phyloP scores from a whole-genome alignment of 495 filamentous ascomycete species.

The Polyplosphaeria fusca region DNA sequence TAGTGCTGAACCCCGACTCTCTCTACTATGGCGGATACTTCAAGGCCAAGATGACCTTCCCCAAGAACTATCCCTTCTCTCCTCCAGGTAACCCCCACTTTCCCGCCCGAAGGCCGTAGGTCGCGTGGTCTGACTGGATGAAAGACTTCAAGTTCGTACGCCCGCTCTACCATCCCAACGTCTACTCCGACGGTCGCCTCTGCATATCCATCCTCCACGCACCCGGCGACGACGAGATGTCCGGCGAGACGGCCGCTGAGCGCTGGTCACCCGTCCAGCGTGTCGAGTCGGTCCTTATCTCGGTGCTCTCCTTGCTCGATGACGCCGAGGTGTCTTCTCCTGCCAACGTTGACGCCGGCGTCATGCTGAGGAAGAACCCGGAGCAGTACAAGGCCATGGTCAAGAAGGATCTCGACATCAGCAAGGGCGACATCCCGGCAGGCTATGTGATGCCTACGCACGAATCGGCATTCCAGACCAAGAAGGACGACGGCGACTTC shows the following conservation, averaged over 20 bases:
- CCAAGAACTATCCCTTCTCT: constrained; percentile 81
- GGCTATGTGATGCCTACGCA: constrained; percentile 80
- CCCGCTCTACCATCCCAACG: constrained; percentile 87
- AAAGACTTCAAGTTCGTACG: constrained; percentile 76
- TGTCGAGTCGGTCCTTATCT: constrained; percentile 90
- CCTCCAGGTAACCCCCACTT: constrained; percentile 59
- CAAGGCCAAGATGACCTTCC: constrained; percentile 82
- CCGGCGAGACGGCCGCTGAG: constrained; percentile 82
- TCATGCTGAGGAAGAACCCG: constrained; percentile 73
- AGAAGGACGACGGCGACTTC: constrained; percentile 72
- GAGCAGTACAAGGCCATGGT: constrained; percentile 67
- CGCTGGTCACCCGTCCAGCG: constrained; percentile 92
- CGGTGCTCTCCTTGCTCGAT: constrained; percentile 88
- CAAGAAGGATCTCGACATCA: constrained; percentile 63
- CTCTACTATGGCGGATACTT: constrained; percentile 92
- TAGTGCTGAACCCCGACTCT: constrained; percentile 88
- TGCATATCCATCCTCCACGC: constrained; percentile 96
- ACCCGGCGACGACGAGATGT: constrained; percentile 87
- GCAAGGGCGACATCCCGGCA: constrained; percentile 73
- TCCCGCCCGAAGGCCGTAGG: not conserved
- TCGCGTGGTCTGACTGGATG: constrained; percentile 1
- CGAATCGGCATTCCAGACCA: constrained; percentile 58
- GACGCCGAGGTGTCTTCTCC: constrained; percentile 89
- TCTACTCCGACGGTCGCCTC: constrained; percentile 83
- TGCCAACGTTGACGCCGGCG: constrained; percentile 90